Percentiles rank a stretch among this genome's conserved stretches.
phyloP scores from a whole-genome alignment of 352 stramenopile species.

The Globisporangium splendens region DNA sequence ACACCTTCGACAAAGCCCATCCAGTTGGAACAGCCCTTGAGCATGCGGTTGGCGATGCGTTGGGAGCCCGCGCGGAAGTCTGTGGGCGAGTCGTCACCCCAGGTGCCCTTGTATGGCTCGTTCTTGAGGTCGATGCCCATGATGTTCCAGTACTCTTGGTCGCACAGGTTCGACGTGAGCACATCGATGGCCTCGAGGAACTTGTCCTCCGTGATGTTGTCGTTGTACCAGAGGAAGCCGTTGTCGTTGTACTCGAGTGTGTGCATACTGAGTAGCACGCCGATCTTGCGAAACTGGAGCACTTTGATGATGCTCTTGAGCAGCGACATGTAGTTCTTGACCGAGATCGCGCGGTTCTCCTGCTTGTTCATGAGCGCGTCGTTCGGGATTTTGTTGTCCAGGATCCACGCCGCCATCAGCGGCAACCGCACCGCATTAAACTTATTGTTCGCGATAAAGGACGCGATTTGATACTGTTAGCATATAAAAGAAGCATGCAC shows the following conservation, averaged over 20 bases:
- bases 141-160: slow-evolving; percentile 61
- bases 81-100: slow-evolving; percentile 24
- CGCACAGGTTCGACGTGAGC: slow-evolving; percentile 54
- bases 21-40: slow-evolving; percentile 61
- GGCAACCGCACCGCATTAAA: slow-evolving; percentile 68
- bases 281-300: slow-evolving; percentile 59
- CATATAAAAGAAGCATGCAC: no score
- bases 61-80: slow-evolving; percentile 54
- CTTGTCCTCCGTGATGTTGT: slow-evolving; percentile 42
- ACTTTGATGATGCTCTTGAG: slow-evolving; percentile 53
- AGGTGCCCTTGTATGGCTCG: slow-evolving; percentile 55
- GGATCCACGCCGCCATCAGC: slow-evolving; percentile 46
- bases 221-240: slow-evolving; percentile 56
- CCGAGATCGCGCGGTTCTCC: slow-evolving; percentile 42
- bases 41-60: slow-evolving; percentile 63
- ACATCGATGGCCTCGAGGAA: slow-evolving; percentile 53
- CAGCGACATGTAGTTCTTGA: slow-evolving; percentile 62
- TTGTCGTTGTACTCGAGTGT: slow-evolving; percentile 39
- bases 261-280: slow-evolving; percentile 69
- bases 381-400: slow-evolving; percentile 59
- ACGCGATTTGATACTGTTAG: slow-evolving; percentile 49
- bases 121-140: slow-evolving; percentile 76
- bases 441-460: slow-evolving; percentile 63
- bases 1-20: slow-evolving; percentile 69
- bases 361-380: no score